Percentiles rank a stretch among this genome's conserved stretches.
These are phyloP conservation scores for Thermothielavioides terrestris DNA, from an alignment of 495 filamentous ascomycete species.

Conservation along the genomic window DNA sequence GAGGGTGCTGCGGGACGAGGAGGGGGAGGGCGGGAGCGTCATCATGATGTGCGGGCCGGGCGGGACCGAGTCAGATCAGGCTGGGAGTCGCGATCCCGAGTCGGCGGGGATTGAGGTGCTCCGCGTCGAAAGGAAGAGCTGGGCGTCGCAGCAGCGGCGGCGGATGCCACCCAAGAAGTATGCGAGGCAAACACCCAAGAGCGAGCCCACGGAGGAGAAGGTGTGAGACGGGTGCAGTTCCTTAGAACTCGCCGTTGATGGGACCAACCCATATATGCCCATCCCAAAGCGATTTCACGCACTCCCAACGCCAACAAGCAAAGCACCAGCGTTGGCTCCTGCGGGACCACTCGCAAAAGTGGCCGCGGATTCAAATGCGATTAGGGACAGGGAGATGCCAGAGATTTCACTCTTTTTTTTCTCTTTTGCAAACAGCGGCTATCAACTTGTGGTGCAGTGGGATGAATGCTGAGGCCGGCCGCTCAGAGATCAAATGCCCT, in stretches of 20 bases:
- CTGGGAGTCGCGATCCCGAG: background rate
- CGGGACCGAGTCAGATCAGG: background rate
- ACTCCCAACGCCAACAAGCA: too few species aligned
- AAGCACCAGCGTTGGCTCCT: too few species aligned
- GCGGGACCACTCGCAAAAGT: background rate
- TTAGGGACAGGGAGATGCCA: conserved; percentile 5
- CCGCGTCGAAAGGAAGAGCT: background rate
- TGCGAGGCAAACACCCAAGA: background rate
- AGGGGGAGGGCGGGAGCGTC: conserved; percentile 3
- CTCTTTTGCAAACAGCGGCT: conserved; percentile 20
- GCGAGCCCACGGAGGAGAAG: too few species aligned
- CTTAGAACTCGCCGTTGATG: too few species aligned
- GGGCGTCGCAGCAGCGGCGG: background rate
- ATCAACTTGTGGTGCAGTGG: conserved; percentile 7
- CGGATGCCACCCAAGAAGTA: background rate
- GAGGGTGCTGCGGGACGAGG: conserved; percentile 8
- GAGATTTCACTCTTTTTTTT: conserved; percentile 24
- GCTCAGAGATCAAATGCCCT: background rate
- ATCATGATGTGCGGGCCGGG: background rate
- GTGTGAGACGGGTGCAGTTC: too few species aligned
- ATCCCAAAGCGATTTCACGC: too few species aligned
- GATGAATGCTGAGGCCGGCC: background rate
- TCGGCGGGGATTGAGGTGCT: background rate
- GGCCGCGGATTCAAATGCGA: background rate
- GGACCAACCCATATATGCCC: too few species aligned